Evolutionary conservation across 805 yeast genomes (phyloP), one percentile per base, ranked within the genome.

Genomic region (Kregervanrija delftensis): DNA sequence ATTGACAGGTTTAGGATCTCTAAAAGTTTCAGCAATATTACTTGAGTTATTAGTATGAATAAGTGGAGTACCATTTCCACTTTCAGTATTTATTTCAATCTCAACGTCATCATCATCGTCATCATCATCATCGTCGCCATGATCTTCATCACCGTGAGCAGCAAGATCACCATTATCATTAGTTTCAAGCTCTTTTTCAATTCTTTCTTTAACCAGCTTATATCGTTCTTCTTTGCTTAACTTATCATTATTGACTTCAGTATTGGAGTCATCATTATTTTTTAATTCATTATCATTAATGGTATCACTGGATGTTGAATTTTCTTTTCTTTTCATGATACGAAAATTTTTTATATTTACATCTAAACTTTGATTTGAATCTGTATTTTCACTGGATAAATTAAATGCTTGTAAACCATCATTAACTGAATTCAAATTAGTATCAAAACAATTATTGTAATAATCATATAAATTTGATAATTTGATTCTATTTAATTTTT

Each of bases 161-260:
- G 48, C 50, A 12, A 47, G 45, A 11, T 46, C 49, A 8, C 44
- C 57, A 8, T 43, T 61, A 0, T 50, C 59, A 8, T 56, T 61
- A 4, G 52, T 56, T 3, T 52, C 58, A 11, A 61, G 61, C n/a
- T 64, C 66, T 35, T 48, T 46, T 30, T 52, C 57, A 33, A 58
- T 44, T 65, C 43, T 68, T 65, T 45, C 69, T 54, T 45, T 71
- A 64, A 46, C 74, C 41, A 59, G 58, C 48, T 64, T 66, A 50
- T 76, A 76, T 33, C 63, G 53, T 35, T 65, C 69, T 50, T 73
- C 77, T 47, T 69, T 69, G 3, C 69, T 59, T 8, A 69, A 62
- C 32, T 69, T 55, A 36, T 65, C 68, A 5, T 54, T 50, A 43
- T 66, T 71, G 8, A 67, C 51, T 5, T 50, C 48, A 14, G 42